phyloP scores from a whole-genome alignment of 768 basidiomycete species.

The Rhizopogon roseolus region DNA sequence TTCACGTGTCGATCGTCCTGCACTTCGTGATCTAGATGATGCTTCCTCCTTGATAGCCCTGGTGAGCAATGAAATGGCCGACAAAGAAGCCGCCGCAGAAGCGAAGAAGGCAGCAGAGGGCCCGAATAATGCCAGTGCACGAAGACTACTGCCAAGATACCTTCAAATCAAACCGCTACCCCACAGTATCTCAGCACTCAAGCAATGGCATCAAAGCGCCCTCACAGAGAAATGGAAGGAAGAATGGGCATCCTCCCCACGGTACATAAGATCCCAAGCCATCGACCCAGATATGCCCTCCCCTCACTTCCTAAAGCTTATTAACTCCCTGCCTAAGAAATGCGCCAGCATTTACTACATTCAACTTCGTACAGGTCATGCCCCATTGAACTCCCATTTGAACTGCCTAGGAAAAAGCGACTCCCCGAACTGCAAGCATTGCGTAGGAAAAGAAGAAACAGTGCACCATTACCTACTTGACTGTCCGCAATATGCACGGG shows the following conservation, averaged over 20 bases:
- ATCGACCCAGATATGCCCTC: neutral
- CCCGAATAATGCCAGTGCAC: neutral
- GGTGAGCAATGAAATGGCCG: too few relatives aligned
- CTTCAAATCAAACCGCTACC: neutral
- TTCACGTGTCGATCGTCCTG: too few relatives aligned
- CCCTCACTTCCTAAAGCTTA: neutral
- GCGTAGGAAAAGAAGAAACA: conserved; percentile 20
- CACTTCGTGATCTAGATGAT: too few relatives aligned
- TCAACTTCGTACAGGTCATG: conserved; percentile 29
- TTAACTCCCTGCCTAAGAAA: conserved; percentile 6
- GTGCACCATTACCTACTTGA: conserved; percentile 23
- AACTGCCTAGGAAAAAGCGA: conserved; percentile 18
- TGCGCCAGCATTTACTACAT: conserved; percentile 17
- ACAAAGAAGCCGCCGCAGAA: too few relatives aligned
- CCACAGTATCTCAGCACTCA: neutral
- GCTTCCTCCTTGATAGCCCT: too few relatives aligned
- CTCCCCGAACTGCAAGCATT: conserved; percentile 20
- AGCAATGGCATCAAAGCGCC: neutral
- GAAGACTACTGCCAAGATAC: neutral
- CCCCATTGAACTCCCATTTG: conserved; percentile 25
- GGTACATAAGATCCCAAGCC: neutral
- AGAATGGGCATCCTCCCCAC: neutral
- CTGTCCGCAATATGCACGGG: conserved; percentile 17
- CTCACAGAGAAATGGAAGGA: neutral
- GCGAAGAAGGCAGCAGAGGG: conserved; percentile 15